Conservation (phyloP, 2,329 filamentous ascomycete species). For the Bipolaris zeicola region DNA sequence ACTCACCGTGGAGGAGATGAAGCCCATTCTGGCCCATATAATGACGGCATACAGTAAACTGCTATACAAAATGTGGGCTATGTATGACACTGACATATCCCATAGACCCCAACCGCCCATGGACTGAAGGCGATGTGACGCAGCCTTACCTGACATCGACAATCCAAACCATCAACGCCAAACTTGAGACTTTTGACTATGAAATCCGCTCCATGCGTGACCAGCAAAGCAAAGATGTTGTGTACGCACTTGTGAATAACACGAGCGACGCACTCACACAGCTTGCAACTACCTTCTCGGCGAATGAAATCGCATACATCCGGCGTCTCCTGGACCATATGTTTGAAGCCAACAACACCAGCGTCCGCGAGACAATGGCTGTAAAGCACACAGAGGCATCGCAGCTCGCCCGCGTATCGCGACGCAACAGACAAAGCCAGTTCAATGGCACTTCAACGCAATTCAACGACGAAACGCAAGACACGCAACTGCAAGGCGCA, state of each 20-base stretch:
- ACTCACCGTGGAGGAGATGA: constrained; percentile 75
- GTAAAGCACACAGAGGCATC: constrained; percentile 79
- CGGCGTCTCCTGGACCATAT: constrained; percentile 87
- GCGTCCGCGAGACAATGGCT: constrained; percentile 80
- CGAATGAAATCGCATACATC: constrained; percentile 88
- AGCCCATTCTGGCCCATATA: constrained; percentile 75
- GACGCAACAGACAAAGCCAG: constrained; percentile 36
- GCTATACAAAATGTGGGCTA: neutral
- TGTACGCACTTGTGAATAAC: constrained; percentile 87
- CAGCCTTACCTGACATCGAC: constrained; percentile 70
- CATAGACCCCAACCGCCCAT: constrained; percentile 49
- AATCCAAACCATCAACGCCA: constrained; percentile 71
- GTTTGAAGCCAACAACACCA: constrained; percentile 87
- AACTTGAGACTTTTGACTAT: constrained; percentile 80
- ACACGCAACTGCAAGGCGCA: constrained; percentile 48
- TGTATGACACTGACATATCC: constrained; percentile 4
- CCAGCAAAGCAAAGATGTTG: constrained; percentile 67
- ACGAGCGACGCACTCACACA: constrained; percentile 85
- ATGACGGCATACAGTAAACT: constrained; percentile 63
- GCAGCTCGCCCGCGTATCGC: constrained; percentile 62
- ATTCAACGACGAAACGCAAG: constrained; percentile 44
- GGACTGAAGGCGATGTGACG: constrained; percentile 68
- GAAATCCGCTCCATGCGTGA: constrained; percentile 79
- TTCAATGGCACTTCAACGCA: constrained; percentile 34
- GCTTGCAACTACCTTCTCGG: constrained; percentile 76